Conservation (phyloP, 305 asterid species). For the Fraxinus albicans region DNA sequence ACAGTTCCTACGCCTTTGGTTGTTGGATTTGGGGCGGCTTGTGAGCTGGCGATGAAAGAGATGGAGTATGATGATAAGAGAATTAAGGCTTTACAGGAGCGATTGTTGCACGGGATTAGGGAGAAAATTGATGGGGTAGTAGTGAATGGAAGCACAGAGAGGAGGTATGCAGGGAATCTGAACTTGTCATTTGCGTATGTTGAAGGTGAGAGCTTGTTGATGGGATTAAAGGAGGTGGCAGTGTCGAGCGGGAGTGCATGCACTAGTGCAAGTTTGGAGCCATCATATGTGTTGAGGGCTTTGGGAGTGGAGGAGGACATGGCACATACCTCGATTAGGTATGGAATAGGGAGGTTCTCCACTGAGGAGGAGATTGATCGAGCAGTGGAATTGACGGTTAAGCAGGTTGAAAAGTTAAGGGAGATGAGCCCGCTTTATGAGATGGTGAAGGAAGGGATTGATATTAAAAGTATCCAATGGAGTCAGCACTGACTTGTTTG, state of each 20-base stretch:
- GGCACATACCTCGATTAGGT: slow-evolving; percentile 96
- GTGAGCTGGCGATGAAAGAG: slow-evolving; percentile 87
- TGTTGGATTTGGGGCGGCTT: slow-evolving; percentile 92
- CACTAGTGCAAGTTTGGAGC: slow-evolving; percentile 96
- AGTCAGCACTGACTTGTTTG: slow-evolving; percentile 57
- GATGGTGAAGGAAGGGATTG: slow-evolving; percentile 90
- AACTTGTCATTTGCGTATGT: slow-evolving; percentile 91
- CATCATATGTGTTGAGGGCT: slow-evolving; percentile 91
- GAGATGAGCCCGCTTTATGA: slow-evolving; percentile 97
- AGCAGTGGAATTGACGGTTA: slow-evolving; percentile 81
- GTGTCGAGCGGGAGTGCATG: slow-evolving; percentile 98
- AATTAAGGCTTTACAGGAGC: slow-evolving; percentile 58
- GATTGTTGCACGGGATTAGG: slow-evolving; percentile 70
- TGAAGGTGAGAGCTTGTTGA: slow-evolving; percentile 95
- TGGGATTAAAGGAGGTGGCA: slow-evolving; percentile 98
- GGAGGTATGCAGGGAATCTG: slow-evolving; percentile 80
- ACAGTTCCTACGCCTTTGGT: slow-evolving; percentile 92
- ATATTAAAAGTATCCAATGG: slow-evolving; percentile 88
- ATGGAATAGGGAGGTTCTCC: slow-evolving; percentile 94
- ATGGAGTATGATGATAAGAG: slow-evolving; percentile 85
- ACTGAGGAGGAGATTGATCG: slow-evolving; percentile 84
- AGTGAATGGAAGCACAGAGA: slow-evolving; percentile 87
- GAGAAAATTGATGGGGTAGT: slow-evolving; percentile 72
- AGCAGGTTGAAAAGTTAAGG: slow-evolving; percentile 89
- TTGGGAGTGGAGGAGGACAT: slow-evolving; percentile 98